phyloP scores from a whole-genome alignment of 2,329 filamentous ascomycete genomes.

The Aspergillus fumigatus region DNA sequence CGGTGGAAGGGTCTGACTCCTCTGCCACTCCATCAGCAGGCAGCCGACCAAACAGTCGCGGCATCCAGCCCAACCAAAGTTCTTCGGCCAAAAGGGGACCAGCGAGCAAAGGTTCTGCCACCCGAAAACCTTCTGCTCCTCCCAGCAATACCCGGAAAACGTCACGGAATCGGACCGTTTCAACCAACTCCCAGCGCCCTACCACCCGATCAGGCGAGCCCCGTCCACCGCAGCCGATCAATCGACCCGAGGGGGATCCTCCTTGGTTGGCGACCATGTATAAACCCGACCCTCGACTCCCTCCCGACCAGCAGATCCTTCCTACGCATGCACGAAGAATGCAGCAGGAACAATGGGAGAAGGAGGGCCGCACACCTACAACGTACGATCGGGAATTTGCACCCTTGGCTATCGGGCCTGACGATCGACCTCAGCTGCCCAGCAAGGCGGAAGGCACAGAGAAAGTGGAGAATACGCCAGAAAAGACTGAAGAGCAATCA shows the following conservation, averaged over 20 bases:
- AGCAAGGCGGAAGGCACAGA: constrained; percentile 10
- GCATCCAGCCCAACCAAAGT: constrained; percentile 21
- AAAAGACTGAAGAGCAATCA: constrained; percentile 4
- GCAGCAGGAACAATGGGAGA: constrained; percentile 93
- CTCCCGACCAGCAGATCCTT: constrained; percentile 90
- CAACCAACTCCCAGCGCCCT: constrained; percentile 46
- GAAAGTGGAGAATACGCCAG: constrained; percentile 3
- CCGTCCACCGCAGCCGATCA: constrained; percentile 50
- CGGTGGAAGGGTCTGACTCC: constrained; percentile 19
- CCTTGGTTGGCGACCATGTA: constrained; percentile 95
- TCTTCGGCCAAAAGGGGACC: constrained; percentile 28
- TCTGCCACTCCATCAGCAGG: constrained; percentile 23
- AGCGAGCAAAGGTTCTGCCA: constrained; percentile 20
- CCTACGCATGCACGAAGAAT: constrained; percentile 88
- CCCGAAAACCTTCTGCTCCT: constrained; percentile 37
- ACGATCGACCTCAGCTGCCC: constrained; percentile 25
- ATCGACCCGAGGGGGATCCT: constrained; percentile 85
- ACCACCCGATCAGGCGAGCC: constrained; percentile 59
- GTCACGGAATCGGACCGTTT: constrained; percentile 31
- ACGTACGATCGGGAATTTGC: constrained; percentile 85
- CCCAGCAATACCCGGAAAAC: constrained; percentile 34
- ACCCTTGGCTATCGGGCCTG: constrained; percentile 56
- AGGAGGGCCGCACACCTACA: constrained; percentile 78
- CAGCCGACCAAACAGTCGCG: constrained; percentile 31
- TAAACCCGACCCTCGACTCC: constrained; percentile 88